Evolutionary conservation across 768 basidiomycete species (phyloP), one percentile per base, ranked within the genome.

Genomic region (Lactarius tabidus): DNA sequence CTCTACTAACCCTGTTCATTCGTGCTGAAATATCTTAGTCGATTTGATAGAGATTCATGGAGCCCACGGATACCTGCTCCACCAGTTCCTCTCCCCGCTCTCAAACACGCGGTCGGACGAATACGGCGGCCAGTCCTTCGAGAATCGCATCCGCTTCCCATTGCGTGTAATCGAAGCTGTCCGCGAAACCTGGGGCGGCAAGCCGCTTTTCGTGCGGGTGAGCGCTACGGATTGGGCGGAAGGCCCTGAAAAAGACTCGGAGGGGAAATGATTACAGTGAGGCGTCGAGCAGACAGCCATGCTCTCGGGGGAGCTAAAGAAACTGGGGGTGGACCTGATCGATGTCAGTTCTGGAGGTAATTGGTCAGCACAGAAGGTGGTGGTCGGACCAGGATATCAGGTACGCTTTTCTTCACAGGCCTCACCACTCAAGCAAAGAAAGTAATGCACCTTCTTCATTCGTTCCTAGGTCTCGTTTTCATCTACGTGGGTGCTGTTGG

Each of bases 281-380:
- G 91, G 91, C 14, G 77, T 91, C 59, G 86, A 91, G 71, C 92
- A 94, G 75, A 89, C 83, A 72, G 85, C 79, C 36, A 70, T 86
- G 38, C 79, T 86, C 35, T 79, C 80, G 2, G 80, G 80, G 17
- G 80, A 84, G 72, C 73, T 93, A 70, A 73, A 82, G 70, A 78
- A 84, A 61, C 68, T 85, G 6, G 89, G 88, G 9, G 80, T 93
- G 15, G 92, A 93, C 72, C 76, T 95, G n/a, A 73, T 95, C 57
- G 90, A 95, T 73, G 81, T 81, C 56, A 85, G 83, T 45, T 80
- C 81, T 4, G 60, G 55, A 12, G 57, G 67, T n/a, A 55, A 65
- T 56, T 68, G 83, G 78, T 72, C 67, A 4, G 69, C 79, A 59
- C 87, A 90, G 74, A 81, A 86, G 69, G 87, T 93, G 59, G 58